These are phyloP conservation scores for Aspergillus nomiae DNA, from an alignment of 2,329 filamentous ascomycete genomes.

Conservation along the genomic window DNA sequence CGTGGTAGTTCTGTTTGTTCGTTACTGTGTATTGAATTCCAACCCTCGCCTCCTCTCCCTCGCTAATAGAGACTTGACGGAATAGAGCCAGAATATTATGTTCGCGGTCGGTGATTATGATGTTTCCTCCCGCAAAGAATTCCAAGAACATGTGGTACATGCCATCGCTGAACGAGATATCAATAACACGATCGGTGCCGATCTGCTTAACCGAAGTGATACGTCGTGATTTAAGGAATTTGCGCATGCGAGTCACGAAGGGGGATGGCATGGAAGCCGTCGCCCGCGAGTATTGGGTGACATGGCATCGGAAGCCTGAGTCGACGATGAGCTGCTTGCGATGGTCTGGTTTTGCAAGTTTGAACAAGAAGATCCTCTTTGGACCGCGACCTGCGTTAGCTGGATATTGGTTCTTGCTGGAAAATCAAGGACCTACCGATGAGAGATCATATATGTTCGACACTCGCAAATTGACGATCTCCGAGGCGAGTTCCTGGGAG, in stretches of 20 bases:
- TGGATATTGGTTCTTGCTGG: constrained; percentile 1
- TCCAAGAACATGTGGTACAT: constrained; percentile 85
- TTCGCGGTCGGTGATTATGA: constrained; percentile 85
- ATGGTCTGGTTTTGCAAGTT: constrained; percentile 86
- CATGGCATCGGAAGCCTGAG: constrained; percentile 91
- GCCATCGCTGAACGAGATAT: constrained; percentile 91
- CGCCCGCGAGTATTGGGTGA: constrained; percentile 86
- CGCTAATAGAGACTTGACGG: constrained; percentile 76
- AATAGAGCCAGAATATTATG: constrained; percentile 79
- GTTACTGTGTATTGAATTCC: constrained; percentile 79
- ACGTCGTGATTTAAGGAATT: constrained; percentile 82
- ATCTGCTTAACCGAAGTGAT: constrained; percentile 81
- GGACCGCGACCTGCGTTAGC: constrained; percentile 7
- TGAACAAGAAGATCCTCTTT: constrained; percentile 89
- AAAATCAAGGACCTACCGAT: constrained; percentile 53
- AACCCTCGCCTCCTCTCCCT: constrained; percentile 75
- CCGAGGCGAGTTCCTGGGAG: constrained; percentile 82
- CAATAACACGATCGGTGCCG: constrained; percentile 89
- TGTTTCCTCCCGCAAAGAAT: constrained; percentile 94
- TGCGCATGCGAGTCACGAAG: constrained; percentile 84
- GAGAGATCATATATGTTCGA: constrained; percentile 96
- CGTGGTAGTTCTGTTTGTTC: constrained; percentile 79
- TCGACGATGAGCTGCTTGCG: constrained; percentile 92
- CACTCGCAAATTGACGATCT: constrained; percentile 75
- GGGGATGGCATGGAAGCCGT: constrained; percentile 80